Base-by-base conservation (phyloP, 2,329 filamentous ascomycete genomes). In the Ustulina deusta region DNA sequence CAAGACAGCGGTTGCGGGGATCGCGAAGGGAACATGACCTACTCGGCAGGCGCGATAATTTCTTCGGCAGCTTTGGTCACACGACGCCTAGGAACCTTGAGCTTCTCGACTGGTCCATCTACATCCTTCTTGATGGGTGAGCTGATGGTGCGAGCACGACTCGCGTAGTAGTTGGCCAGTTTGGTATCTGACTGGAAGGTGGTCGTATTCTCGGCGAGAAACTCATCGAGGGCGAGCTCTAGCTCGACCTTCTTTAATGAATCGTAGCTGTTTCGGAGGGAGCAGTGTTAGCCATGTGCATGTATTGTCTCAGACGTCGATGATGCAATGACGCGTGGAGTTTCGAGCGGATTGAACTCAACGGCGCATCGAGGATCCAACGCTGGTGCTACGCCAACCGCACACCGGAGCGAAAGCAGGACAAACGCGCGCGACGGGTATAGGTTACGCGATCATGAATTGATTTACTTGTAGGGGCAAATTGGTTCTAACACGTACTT, bases 231-330 rank as follows among this genome's bases (percentile, higher is more conserved):
- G 51, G 87, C 87, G 66, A 86, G 79, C 77, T 95, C 93, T 68
- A 98, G 87, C 56, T 97, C 93, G 71, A 85, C 84, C 81, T 97
- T 97, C 79, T 91, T 92, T 71, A 91, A 82, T 64, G 85, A 84
- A 72, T 93, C 89, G 76, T 87, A 90, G 76, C 92, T 94, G 76
- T 71, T 64, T 46, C 54, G 68, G 69, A 61, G 63, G 36, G n/a
- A 66, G 44, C 64, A 56, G 72, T 52, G 68, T 75, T 67, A 72
- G 69, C 70, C 65, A 73, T 73, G 62, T 69, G 68, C 27, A 66
- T 51, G 58, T 49, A 55, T 69, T 68, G 71, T 71, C 69, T 69
- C 49, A 49, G 13, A 57, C 34, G 59, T n/a, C 34, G 55, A 69
- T 69, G 69, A 69, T 69, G 66, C 61, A 61, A 69, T 60, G 71